phyloP scores from a whole-genome alignment of 257 asterid genomes.

The Anisodus tanguticus region DNA sequence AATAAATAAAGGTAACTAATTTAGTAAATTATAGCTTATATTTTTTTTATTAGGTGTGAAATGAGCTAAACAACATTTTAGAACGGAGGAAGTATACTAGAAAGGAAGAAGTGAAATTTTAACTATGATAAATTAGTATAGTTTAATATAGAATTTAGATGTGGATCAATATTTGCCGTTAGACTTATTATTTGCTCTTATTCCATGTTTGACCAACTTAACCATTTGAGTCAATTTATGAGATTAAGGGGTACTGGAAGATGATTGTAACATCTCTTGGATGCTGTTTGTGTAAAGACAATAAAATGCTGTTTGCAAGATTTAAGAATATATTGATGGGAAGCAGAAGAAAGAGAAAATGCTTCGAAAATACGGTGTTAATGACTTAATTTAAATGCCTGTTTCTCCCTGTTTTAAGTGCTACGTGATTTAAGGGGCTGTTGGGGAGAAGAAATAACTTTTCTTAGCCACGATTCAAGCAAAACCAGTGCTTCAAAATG shows the following conservation, averaged over 20 bases:
- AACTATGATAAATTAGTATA: not conserved
- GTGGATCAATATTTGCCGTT: not conserved
- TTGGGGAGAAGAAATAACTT: no score
- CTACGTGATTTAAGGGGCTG: no score
- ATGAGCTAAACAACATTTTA: no score
- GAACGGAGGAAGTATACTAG: no score
- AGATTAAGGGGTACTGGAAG: not conserved
- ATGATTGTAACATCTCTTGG: not conserved
- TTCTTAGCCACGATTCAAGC: no score
- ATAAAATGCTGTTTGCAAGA: not conserved
- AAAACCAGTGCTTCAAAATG: no score
- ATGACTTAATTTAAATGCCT: no score
- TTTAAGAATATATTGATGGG: not conserved
- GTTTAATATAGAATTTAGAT: not conserved
- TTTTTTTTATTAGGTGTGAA: no score
- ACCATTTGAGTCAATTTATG: not conserved
- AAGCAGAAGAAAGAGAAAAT: not conserved
- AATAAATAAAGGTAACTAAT: no score
- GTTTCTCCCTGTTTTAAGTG: no score
- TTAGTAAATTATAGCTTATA: no score
- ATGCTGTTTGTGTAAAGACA: not conserved
- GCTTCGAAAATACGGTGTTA: not conserved
- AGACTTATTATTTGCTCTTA: no score
- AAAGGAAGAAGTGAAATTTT: not conserved
- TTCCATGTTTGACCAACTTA: not conserved